Conservation (phyloP, 2,329 filamentous ascomycete species). For the Colletotrichum nymphaeae region DNA sequence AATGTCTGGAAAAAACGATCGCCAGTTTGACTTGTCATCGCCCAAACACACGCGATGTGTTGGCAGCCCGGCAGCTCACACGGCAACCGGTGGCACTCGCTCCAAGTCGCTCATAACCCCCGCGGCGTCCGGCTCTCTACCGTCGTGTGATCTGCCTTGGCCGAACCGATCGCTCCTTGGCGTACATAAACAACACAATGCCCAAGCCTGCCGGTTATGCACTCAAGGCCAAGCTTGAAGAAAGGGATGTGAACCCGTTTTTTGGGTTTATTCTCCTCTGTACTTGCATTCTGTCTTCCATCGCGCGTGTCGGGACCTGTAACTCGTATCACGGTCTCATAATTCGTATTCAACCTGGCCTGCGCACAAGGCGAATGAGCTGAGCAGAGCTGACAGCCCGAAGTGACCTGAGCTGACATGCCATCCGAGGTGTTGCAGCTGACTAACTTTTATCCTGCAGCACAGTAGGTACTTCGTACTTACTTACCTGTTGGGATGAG, state of each 20-base stretch:
- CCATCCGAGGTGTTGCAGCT: neutral
- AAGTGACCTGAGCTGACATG: neutral
- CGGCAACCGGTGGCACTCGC: neutral
- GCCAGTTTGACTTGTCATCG: neutral
- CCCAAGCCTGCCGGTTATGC: conserved; percentile 1
- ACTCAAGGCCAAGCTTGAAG: neutral
- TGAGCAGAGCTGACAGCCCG: neutral
- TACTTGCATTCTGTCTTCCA: neutral
- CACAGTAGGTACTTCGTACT: no score
- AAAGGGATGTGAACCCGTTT: neutral
- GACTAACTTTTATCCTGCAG: neutral
- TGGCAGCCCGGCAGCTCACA: neutral
- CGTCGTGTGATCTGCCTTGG: conserved; percentile 34
- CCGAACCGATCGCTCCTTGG: conserved; percentile 32
- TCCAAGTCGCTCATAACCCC: neutral
- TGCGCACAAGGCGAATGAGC: neutral
- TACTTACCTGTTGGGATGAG: neutral
- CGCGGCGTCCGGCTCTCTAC: conserved; percentile 6
- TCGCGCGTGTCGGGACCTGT: neutral
- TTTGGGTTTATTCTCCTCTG: neutral
- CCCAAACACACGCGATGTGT: neutral
- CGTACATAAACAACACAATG: conserved; percentile 14
- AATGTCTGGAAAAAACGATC: neutral
- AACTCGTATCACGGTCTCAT: neutral
- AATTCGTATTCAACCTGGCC: neutral